phyloP scores from a whole-genome alignment of 148 eudicot species.

The Rhododendron kiyosumense region DNA sequence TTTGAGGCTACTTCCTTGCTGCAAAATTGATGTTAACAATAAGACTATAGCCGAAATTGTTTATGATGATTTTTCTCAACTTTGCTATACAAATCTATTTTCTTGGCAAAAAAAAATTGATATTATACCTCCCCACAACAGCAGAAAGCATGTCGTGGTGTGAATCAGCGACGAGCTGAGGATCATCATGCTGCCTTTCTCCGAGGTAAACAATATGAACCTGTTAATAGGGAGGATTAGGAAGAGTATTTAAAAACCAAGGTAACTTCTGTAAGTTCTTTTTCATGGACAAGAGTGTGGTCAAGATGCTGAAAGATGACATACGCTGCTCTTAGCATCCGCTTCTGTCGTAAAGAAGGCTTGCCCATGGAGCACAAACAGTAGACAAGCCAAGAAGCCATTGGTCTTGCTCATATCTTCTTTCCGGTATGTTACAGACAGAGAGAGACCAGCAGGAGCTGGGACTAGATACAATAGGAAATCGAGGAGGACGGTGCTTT shows the following conservation, averaged over 20 bases:
- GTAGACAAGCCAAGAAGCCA: neutral
- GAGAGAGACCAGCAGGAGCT: neutral
- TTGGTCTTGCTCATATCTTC: neutral
- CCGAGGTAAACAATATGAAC: conserved; percentile 24
- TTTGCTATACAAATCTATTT: neutral
- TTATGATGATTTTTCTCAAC: neutral
- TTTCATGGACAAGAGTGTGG: neutral
- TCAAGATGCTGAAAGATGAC: neutral
- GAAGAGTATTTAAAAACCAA: neutral
- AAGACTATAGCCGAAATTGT: neutral
- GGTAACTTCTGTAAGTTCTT: neutral
- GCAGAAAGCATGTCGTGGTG: conserved; percentile 21
- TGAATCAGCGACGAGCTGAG: conserved; percentile 14
- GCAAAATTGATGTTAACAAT: neutral
- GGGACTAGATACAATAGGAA: neutral
- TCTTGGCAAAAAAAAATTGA: neutral
- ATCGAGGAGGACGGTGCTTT: neutral
- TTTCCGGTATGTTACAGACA: neutral
- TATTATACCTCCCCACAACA: conserved; percentile 19
- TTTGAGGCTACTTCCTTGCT: conserved; percentile 17
- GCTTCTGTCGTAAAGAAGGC: neutral
- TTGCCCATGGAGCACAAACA: neutral
- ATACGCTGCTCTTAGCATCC: neutral
- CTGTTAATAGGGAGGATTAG: neutral
- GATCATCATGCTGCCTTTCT: conserved; percentile 18